These are phyloP conservation scores for Hypholoma sublateritium DNA, from an alignment of 768 basidiomycete species.

Conservation along the genomic window DNA sequence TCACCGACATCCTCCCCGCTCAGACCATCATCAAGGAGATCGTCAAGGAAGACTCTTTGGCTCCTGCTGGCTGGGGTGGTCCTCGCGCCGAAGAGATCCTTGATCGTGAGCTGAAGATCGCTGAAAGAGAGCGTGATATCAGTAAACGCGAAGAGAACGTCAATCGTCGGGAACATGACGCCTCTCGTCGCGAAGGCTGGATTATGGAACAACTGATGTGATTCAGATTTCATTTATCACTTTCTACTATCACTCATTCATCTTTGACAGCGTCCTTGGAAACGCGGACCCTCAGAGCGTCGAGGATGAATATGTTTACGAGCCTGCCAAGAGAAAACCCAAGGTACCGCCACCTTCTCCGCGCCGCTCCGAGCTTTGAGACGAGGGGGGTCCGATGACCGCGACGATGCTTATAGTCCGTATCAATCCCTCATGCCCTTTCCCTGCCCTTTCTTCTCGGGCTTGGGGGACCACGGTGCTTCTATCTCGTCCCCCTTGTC, in stretches of 20 bases:
- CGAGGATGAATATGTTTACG: constrained; percentile 83
- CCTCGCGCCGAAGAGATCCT: constrained; percentile 78
- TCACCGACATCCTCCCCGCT: constrained; percentile 54
- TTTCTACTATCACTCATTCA: neutral
- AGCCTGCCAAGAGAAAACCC: constrained; percentile 73
- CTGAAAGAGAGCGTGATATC: constrained; percentile 84
- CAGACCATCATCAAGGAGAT: constrained; percentile 90
- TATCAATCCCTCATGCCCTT: constrained; percentile 55
- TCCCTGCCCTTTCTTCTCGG: constrained; percentile 74
- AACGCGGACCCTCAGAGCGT: constrained; percentile 64
- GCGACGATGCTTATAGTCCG: constrained; percentile 63
- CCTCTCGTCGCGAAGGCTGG: constrained; percentile 84
- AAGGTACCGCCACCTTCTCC: constrained; percentile 87
- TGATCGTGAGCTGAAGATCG: constrained; percentile 82
- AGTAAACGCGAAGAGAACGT: constrained; percentile 83
- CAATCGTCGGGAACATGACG: constrained; percentile 85
- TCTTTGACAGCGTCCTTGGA: constrained; percentile 56
- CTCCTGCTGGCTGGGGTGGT: constrained; percentile 80
- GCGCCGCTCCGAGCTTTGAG: constrained; percentile 92
- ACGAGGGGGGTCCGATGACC: constrained; percentile 72
- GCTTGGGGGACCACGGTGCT: constrained; percentile 85
- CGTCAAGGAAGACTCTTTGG: constrained; percentile 76
- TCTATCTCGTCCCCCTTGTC: constrained; percentile 78
- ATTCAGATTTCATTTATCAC: constrained; percentile 12
- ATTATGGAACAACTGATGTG: constrained; percentile 93